Conservation (phyloP, 2,329 filamentous ascomycete genomes). For the Incumbomyces delicatus region DNA sequence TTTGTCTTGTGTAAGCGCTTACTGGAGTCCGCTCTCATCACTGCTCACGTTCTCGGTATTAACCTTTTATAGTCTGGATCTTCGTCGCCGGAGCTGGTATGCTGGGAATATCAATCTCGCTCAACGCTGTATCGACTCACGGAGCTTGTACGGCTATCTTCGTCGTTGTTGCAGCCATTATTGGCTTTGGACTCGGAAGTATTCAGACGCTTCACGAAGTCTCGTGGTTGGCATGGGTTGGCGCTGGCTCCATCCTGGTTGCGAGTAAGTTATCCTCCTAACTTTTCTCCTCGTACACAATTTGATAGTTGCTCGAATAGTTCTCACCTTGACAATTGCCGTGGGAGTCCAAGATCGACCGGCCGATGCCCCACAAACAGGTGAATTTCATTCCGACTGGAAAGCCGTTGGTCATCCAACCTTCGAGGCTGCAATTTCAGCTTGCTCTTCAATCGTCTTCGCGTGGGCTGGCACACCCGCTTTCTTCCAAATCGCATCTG, state of each 20-base stretch:
- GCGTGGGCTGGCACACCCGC: conserved; percentile 61
- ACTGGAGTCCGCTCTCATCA: not conserved
- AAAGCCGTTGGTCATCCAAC: conserved; percentile 9
- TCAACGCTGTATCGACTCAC: conserved; percentile 52
- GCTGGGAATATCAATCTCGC: conserved; percentile 47
- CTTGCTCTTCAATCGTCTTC: conserved; percentile 49
- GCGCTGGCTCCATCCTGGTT: conserved; percentile 48
- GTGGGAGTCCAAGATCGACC: conserved; percentile 50
- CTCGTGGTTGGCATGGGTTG: conserved; percentile 53
- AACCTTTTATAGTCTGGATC: conserved; percentile 32
- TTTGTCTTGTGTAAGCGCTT: conserved; percentile 42
- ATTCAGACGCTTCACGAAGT: conserved; percentile 52
- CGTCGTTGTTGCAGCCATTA: conserved; percentile 42
- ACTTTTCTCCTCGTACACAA: not conserved
- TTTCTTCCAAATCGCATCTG: conserved; percentile 57
- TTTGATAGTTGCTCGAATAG: conserved; percentile 28
- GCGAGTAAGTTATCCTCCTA: conserved; percentile 25
- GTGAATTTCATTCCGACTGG: conserved; percentile 25
- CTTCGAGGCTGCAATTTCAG: conserved; percentile 28
- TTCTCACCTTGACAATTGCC: conserved; percentile 42
- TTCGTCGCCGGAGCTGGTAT: conserved; percentile 50
- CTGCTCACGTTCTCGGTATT: conserved; percentile 1
- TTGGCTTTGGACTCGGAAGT: conserved; percentile 42
- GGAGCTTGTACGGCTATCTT: conserved; percentile 51
- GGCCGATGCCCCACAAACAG: conserved; percentile 51